Percentiles rank a stretch among this genome's conserved stretches.
Conservation (phyloP, 2,329 filamentous ascomycete genomes). For the Diaporthe sp. region DNA sequence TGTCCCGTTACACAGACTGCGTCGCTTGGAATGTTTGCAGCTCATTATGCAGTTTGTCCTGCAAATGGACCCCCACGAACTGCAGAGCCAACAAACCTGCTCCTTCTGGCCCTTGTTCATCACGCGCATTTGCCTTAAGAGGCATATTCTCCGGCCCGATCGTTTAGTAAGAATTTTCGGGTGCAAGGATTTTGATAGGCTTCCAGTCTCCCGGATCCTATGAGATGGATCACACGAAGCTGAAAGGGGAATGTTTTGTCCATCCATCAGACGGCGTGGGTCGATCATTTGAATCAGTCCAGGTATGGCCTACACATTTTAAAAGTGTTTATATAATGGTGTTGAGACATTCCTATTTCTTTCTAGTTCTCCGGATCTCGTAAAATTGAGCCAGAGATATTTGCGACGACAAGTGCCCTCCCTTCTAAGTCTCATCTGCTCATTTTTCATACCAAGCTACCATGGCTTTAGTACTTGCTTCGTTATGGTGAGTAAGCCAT, state of each 20-base stretch:
- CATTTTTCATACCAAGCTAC: background rate
- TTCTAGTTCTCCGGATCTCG: too few relatives aligned
- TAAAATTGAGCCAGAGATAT: too few relatives aligned
- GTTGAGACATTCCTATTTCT: too few relatives aligned
- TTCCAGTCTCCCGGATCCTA: background rate
- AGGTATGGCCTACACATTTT: background rate
- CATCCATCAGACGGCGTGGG: background rate
- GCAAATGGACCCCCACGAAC: background rate
- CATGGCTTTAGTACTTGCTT: conserved; percentile 10
- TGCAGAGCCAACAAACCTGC: background rate
- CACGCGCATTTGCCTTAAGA: background rate
- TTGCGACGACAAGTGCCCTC: background rate
- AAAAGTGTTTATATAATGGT: too few relatives aligned
- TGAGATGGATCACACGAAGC: background rate
- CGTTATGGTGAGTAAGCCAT: background rate
- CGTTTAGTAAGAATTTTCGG: background rate
- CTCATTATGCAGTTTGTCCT: background rate
- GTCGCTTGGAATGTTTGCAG: background rate
- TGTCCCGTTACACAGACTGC: background rate
- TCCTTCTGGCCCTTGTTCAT: background rate
- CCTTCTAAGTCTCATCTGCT: background rate
- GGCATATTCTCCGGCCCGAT: background rate
- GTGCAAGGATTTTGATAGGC: background rate
- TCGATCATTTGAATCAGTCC: background rate
- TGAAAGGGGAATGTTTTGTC: background rate